Base-by-base conservation (phyloP, 2,329 filamentous ascomycete genomes). In the Neonectria sp. region DNA sequence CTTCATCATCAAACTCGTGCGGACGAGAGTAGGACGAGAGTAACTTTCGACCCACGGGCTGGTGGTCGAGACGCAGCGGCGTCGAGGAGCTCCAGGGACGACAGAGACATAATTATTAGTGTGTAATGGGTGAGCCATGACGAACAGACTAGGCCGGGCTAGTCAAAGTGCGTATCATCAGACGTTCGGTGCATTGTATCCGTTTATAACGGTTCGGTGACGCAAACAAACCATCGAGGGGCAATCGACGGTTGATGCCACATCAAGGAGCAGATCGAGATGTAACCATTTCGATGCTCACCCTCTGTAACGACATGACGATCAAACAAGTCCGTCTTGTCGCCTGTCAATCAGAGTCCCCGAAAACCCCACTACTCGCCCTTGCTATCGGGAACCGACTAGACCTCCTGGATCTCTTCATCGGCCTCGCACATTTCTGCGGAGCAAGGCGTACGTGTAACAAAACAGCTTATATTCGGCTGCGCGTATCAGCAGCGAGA, bases 181-280 rank as follows among this genome's bases (percentile, higher is more conserved):
- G 56, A 40, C 43, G 58, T 21, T 25, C 27, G 33, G 9, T 24
- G 48, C 49, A 55, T 55, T 17, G 45, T 52, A 3, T 46, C 73
- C 69, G 73, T 75, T 72, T 71, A 67, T 75, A 75, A 75, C 73
- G 73, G 73, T 65, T 13, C 21, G 11, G 40, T 56, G 49, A 49
- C 43, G 62, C 29, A 24, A 45, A 21, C 21, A n/a, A n/a, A 60
- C 58, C 60, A 57, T 56, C 52, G 21, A 63, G 45, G 51, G 40
- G 40, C 40, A 45, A 45, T 45, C 15, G 37, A 40, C 13, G 37
- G 37, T 6, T 40, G 15, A 35, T 13, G 5, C 11, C 33, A 35
- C 60, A 57, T 56, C 49, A 17, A 63, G 45, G 51, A n/a, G 40
- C 40, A 45, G 13, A 45, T 45, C 65, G 70, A 61, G 64, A 66